Evolutionary conservation across 2,329 filamentous ascomycete species (phyloP).

Genomic region (Aaosphaeria arxii): DNA sequence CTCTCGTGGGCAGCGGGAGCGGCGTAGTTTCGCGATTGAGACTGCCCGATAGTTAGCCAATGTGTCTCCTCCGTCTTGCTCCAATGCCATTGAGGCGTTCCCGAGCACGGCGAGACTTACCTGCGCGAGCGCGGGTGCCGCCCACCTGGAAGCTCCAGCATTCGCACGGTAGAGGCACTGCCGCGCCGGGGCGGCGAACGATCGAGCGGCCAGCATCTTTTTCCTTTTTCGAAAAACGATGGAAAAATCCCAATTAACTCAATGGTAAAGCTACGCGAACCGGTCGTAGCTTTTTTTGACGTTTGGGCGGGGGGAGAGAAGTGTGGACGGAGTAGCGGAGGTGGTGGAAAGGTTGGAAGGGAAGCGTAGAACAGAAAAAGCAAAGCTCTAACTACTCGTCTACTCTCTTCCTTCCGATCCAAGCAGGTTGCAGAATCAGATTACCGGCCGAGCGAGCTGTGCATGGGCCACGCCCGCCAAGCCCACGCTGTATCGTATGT

Average conservation of each 20-base stretch:
- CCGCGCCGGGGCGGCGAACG: constrained; percentile 71
- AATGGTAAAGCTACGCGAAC: constrained; percentile 31
- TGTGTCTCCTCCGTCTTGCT: constrained; percentile 1
- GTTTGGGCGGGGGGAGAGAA: not conserved
- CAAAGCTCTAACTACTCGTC: constrained; percentile 5
- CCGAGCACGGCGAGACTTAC: constrained; percentile 43
- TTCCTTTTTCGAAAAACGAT: constrained; percentile 39
- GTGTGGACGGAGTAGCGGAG: constrained; percentile 4
- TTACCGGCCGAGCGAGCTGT: too few species aligned
- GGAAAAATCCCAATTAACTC: constrained; percentile 14
- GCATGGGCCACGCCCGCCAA: too few species aligned
- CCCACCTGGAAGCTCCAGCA: constrained; percentile 43
- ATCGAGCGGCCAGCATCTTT: constrained; percentile 76
- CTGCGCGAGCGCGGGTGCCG: constrained; percentile 51
- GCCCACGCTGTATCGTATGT: too few species aligned
- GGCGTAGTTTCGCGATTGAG: constrained; percentile 52
- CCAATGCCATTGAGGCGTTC: constrained; percentile 2
- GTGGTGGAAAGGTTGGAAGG: constrained; percentile 1
- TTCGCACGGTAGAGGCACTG: constrained; percentile 71
- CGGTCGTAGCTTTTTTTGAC: constrained; percentile 18
- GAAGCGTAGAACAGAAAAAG: constrained; percentile 6
- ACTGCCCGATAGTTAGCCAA: constrained; percentile 8
- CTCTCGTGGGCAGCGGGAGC: constrained; percentile 59
- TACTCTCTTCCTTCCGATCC: too few species aligned
- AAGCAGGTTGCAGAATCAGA: too few species aligned